A percentile compares a stretch with the other conserved stretches of the same genome.
Evolutionary conservation across 2,329 filamentous ascomycete species (phyloP).

Genomic region (Bipolaris victoriae): DNA sequence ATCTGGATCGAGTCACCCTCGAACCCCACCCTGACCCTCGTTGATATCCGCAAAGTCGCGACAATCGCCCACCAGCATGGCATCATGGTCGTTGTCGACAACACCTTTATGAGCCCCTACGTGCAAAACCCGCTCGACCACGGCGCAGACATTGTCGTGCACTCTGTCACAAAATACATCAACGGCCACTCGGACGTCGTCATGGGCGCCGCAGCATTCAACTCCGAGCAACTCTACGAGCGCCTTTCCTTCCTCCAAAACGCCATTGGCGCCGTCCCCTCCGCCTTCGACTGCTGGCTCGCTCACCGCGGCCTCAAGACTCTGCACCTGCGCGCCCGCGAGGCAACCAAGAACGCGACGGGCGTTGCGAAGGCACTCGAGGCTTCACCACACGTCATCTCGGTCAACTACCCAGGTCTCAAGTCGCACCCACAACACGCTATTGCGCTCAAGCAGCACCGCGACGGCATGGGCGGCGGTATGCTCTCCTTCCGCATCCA

Average conservation of each 20-base stretch:
- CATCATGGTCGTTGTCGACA: constrained; percentile 97
- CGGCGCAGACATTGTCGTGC: constrained; percentile 94
- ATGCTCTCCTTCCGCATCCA: constrained; percentile 97
- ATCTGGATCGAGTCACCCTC: constrained; percentile 97
- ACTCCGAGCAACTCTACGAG: constrained; percentile 77
- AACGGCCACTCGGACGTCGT: constrained; percentile 96
- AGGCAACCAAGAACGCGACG: constrained; percentile 82
- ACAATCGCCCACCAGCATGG: constrained; percentile 84
- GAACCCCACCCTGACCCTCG: constrained; percentile 90
- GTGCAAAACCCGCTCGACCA: constrained; percentile 95
- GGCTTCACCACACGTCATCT: constrained; percentile 78
- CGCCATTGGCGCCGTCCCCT: constrained; percentile 93
- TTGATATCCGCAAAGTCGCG: constrained; percentile 88
- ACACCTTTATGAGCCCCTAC: constrained; percentile 96
- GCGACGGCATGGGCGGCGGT: constrained; percentile 90
- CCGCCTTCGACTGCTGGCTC: constrained; percentile 96
- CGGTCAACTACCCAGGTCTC: constrained; percentile 95
- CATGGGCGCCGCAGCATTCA: constrained; percentile 97
- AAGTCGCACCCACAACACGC: constrained; percentile 83
- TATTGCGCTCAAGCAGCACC: constrained; percentile 89
- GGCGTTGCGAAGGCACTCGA: constrained; percentile 78
- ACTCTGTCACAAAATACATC: constrained; percentile 99
- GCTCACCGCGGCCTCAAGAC: constrained; percentile 97
- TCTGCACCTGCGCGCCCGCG: constrained; percentile 86
- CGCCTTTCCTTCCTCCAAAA: constrained; percentile 93